Percentiles rank a stretch among this genome's conserved stretches.
Conservation (phyloP, 441 rosid genomes). For the Populus hybrid region DNA sequence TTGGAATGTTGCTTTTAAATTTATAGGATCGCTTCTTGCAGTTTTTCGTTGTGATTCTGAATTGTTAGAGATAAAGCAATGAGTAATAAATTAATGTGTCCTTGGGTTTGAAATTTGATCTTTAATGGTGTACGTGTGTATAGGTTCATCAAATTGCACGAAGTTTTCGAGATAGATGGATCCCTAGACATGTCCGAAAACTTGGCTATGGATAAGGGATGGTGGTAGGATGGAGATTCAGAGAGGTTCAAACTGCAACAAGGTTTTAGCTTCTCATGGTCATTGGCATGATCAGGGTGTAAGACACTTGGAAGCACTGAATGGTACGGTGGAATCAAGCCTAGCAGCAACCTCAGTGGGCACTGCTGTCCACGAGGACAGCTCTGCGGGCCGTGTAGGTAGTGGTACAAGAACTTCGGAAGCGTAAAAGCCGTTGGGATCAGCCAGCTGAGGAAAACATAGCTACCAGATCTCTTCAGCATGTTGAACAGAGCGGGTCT, state of each 20-base stretch:
- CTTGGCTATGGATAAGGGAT: constrained; percentile 55
- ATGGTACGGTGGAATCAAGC: constrained; percentile 33
- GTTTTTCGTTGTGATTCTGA: too few relatives aligned
- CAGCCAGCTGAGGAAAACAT: constrained; percentile 55
- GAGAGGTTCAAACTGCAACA: constrained; percentile 40
- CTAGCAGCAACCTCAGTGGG: constrained; percentile 33
- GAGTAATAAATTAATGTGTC: too few relatives aligned
- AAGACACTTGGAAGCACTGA: constrained; percentile 52
- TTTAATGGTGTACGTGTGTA: too few relatives aligned
- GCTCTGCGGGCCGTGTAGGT: constrained; percentile 36
- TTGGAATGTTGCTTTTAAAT: too few relatives aligned
- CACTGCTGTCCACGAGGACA: constrained; percentile 36
- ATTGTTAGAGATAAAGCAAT: too few relatives aligned
- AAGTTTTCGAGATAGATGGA: too few relatives aligned
- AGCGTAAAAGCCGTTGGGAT: constrained; percentile 99
- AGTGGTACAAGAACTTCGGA: constrained; percentile 48
- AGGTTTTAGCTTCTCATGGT: constrained; percentile 44
- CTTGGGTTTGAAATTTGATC: too few relatives aligned
- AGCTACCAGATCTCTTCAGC: constrained; percentile 27
- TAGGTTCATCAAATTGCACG: too few relatives aligned
- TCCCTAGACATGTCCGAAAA: constrained; percentile 65
- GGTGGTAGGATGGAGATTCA: constrained; percentile 49
- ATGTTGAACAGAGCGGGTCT: constrained; percentile 32
- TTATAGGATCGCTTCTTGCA: too few relatives aligned
- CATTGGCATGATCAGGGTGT: constrained; percentile 42